Conservation (phyloP, 306 rosid genomes). For the Senna tora region DNA sequence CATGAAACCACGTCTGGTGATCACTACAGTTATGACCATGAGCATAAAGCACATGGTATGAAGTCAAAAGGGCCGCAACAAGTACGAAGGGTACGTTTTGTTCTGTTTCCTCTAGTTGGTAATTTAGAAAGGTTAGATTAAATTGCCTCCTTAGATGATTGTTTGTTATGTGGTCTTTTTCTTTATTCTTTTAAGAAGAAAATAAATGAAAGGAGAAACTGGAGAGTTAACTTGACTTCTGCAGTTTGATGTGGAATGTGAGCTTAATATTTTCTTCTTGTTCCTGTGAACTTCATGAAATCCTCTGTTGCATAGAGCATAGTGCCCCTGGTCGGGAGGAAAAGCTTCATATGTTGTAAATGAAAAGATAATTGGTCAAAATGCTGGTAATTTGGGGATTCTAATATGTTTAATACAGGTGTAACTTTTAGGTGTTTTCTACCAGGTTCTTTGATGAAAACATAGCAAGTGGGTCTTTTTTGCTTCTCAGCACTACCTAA, state of each 20-base stretch:
- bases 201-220: not conserved
- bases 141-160: conserved; percentile 19
- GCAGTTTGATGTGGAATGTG: not conserved
- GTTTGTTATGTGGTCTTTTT: conserved; percentile 23
- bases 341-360: not conserved
- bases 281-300: conserved; percentile 28
- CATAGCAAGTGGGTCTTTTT: not conserved
- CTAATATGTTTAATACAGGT: not conserved
- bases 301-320: not conserved
- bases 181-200: conserved; percentile 14
- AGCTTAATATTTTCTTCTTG: conserved; percentile 25
- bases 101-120: conserved; percentile 26
- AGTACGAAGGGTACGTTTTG: conserved; percentile 68
- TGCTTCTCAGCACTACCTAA: not conserved
- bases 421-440: not conserved
- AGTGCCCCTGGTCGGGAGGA: not conserved
- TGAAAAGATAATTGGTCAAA: not conserved
- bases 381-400: conserved; percentile 1
- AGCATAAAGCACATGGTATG: conserved; percentile 40
- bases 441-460: not conserved
- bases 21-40: conserved; percentile 47
- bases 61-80: conserved; percentile 41
- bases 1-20: conserved; percentile 52
- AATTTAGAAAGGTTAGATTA: conserved; percentile 1
- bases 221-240: not conserved